These are phyloP conservation scores for Pulveroboletus ravenelii DNA, from an alignment of 768 basidiomycete species.

Conservation along the genomic window DNA sequence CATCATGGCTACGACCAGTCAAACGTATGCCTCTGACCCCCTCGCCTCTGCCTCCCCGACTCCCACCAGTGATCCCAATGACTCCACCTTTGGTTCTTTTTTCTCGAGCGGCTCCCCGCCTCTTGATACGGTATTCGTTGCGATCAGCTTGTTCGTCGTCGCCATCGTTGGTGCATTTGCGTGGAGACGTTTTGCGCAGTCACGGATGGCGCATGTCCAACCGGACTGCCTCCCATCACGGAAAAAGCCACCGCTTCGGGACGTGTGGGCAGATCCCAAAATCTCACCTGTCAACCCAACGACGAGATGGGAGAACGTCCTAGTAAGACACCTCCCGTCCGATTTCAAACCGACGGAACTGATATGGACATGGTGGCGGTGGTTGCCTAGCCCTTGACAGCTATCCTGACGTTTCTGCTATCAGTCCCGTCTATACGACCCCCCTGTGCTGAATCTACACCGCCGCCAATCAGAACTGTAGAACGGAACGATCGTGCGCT, in stretches of 20 bases:
- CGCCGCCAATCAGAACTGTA: not conserved
- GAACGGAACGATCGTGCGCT: not conserved
- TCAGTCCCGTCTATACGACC: not conserved
- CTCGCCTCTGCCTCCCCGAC: not conserved
- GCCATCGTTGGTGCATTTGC: slow-evolving; percentile 46
- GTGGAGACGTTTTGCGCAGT: slow-evolving; percentile 35
- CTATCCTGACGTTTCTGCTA: slow-evolving; percentile 3
- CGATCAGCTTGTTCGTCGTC: slow-evolving; percentile 51
- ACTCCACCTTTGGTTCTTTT: slow-evolving; percentile 14
- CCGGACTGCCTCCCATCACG: slow-evolving; percentile 5
- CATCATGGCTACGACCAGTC: slow-evolving; percentile 16
- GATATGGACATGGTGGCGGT: not conserved
- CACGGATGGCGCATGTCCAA: slow-evolving; percentile 14
- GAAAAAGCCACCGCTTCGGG: slow-evolving; percentile 43
- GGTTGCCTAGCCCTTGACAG: slow-evolving; percentile 24
- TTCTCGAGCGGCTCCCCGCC: slow-evolving; percentile 43
- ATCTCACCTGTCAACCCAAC: not conserved
- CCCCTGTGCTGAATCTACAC: not conserved
- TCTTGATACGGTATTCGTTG: slow-evolving; percentile 55
- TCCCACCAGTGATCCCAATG: not conserved
- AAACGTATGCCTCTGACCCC: not conserved
- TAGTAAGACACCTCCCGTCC: slow-evolving; percentile 29
- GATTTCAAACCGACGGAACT: not conserved
- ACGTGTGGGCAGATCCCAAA: slow-evolving; percentile 31
- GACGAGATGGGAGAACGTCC: slow-evolving; percentile 37